Base-by-base conservation (phyloP, 2,329 filamentous ascomycete genomes). In the Aureobasidium sp. region DNA sequence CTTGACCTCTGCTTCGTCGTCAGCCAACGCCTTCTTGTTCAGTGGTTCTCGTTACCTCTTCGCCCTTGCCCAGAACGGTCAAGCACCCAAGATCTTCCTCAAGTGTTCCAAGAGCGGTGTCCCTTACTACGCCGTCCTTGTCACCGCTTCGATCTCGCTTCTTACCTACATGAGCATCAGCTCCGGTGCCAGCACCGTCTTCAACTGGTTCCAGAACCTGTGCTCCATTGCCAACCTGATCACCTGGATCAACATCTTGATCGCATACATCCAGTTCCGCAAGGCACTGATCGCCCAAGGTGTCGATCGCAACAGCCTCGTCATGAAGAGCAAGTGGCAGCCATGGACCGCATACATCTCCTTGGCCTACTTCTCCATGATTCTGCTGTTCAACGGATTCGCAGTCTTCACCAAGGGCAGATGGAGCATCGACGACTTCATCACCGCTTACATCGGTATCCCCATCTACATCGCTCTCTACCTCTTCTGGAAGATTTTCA, bases 1-100 rank as follows among this genome's bases (percentile, higher is more conserved):
- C 66, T 79, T 91, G 66, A 89, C 86, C 0, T 88, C 86, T 0
- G 87, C 86, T 0, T 86, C 84, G 74, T 90, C 87, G 0, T 81
- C 87, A 0, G 85, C 83, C 0, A 91, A 91, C 66, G 84, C 87
- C 66, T 83, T 81, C 68, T 76, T 91, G 58, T 79, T 80, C 67
- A 77, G 78, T 2, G 79, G 78, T 11, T 81, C 79, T 7, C 77
- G 81, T 64, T 79, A 78, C 61, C 74, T 84, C 10, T 82, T 81
- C 65, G 74, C 72, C 63, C 68, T 78, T 42, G 76, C 77, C 1
- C 76, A 81, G 66, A 80, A 80, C 65, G 72, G 76, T 3, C 80
- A 82, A 65, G 81, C 81, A 1, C 82, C 82, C 3, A 74, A 71
- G 58, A 74, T 83, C 67, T 64, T 69, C 48, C 71, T 81, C 52